Percentiles rank a stretch among this genome's conserved stretches.
These are phyloP conservation scores for Nothophaeocryptopus gaeumannii DNA, from an alignment of 2,329 filamentous ascomycete species.

Conservation along the genomic window DNA sequence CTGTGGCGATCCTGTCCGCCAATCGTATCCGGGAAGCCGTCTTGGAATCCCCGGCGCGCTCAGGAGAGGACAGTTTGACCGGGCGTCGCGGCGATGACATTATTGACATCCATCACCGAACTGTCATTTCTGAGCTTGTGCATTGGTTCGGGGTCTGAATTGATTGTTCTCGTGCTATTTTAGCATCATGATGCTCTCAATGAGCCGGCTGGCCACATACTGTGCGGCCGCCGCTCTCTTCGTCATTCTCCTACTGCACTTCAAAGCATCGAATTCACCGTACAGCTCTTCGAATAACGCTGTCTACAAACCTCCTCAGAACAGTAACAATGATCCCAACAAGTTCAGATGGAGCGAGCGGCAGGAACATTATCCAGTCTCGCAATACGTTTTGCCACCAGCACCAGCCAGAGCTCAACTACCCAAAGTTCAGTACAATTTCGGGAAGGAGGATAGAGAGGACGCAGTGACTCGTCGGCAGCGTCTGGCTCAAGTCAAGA, in stretches of 20 bases:
- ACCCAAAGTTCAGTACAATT: conserved; percentile 15
- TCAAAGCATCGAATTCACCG: not conserved
- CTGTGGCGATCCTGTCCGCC: too few relatives aligned
- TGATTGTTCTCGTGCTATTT: not conserved
- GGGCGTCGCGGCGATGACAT: too few relatives aligned
- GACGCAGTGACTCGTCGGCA: conserved; percentile 10
- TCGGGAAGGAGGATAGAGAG: conserved; percentile 3
- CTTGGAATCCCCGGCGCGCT: too few relatives aligned
- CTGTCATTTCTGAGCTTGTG: not conserved
- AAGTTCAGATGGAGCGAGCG: conserved; percentile 17
- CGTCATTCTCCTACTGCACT: conserved; percentile 12
- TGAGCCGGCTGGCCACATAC: conserved; percentile 7
- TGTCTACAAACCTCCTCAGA: not conserved
- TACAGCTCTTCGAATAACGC: not conserved
- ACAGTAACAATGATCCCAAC: not conserved
- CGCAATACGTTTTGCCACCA: conserved; percentile 10
- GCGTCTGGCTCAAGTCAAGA: conserved; percentile 54
- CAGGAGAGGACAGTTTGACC: too few relatives aligned
- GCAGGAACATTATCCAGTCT: conserved; percentile 15
- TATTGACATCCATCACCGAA: too few relatives aligned
- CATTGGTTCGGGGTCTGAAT: too few relatives aligned
- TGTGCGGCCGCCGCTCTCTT: conserved; percentile 7
- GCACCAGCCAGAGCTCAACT: conserved; percentile 1
- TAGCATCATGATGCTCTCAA: conserved; percentile 5
- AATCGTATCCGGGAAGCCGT: too few relatives aligned